Base-by-base conservation (phyloP, 345 rosid genomes). In the Clausena lansium region DNA sequence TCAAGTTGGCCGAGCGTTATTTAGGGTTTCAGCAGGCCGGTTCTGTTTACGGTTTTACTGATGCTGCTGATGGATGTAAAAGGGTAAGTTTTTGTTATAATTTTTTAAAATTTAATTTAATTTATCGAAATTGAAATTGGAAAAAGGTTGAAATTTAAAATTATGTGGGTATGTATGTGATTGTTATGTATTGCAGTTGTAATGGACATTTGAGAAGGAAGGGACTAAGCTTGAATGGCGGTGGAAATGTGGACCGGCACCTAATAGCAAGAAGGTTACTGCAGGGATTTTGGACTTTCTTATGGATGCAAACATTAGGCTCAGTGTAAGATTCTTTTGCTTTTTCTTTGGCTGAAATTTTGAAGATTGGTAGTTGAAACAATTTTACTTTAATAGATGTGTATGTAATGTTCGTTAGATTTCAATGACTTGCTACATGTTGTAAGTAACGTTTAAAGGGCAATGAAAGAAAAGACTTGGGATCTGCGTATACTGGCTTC, bases 161-260 rank as follows among this genome's bases (percentile, higher is more conserved):
- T 25, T 59, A 25, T 30, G 25, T 70, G 45, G 30, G 54, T 41
- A 15, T 55, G 39, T 33, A 10, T 55, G 13, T 22, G n/a, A 8
- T 74, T 57, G 13, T 15, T 13, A 13, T 70, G 17, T 24, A 54
- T 74, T 83, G 85, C 82, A 95, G 98, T 85, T 95, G 61, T 91
- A 97, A 1, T 93, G 98, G 99, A 92, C 91, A 0, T 95, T 95
- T 84, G 97, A 92, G 81, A 93, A 87, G 80, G 95, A 88, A 84
- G 98, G 97, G 81, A 95, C 85, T 25, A 93, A 86, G 82, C 93
- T 95, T 2, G 95, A 93, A 72, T 93, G 99, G 98, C 77, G 97
- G 71, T 95, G 99, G 97, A 93, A 92, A 77, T 93, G 91, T 74
- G 84, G 72, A 79, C 92, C 89, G 3, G 86, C 88, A 2, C 77